Conservation (phyloP, 2,329 filamentous ascomycete genomes). For the Trichoderma koningii region DNA sequence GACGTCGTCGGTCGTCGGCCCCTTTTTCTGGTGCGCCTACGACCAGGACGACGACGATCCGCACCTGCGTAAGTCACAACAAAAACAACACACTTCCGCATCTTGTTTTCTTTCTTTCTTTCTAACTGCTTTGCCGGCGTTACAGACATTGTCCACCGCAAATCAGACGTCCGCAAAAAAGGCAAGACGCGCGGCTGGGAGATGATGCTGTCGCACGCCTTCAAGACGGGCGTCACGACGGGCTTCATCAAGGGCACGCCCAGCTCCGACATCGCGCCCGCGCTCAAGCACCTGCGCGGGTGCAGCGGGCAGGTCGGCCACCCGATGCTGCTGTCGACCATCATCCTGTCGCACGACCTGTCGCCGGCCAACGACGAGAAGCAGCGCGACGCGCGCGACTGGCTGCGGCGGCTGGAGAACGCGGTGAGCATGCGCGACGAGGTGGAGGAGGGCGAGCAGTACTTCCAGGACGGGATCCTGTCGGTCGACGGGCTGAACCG, state of each 20-base stretch:
- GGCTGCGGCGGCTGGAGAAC: slow-evolving; percentile 62
- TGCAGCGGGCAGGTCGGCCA: slow-evolving; percentile 56
- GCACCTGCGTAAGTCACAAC: slow-evolving; percentile 57
- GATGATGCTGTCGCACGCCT: slow-evolving; percentile 61
- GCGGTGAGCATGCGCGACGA: slow-evolving; percentile 63
- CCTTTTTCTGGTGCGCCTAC: slow-evolving; percentile 63
- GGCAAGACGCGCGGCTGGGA: slow-evolving; percentile 66
- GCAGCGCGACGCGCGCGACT: slow-evolving; percentile 64
- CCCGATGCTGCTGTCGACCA: slow-evolving; percentile 60
- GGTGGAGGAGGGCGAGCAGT: slow-evolving; percentile 57
- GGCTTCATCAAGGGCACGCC: slow-evolving; percentile 64
- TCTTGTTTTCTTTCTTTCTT: not conserved
- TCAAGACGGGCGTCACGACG: slow-evolving; percentile 57
- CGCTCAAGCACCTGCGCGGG: slow-evolving; percentile 53
- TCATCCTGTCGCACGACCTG: slow-evolving; percentile 61
- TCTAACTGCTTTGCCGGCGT: not conserved
- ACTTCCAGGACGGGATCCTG: slow-evolving; percentile 54
- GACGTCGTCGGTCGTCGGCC: slow-evolving; percentile 60
- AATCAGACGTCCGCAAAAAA: slow-evolving; percentile 67
- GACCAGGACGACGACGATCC: slow-evolving; percentile 60
- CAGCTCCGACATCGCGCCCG: slow-evolving; percentile 54
- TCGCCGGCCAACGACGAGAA: slow-evolving; percentile 59
- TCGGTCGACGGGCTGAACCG: slow-evolving; percentile 63
- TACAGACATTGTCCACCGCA: slow-evolving; percentile 62
- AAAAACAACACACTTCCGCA: not conserved